Evolutionary conservation across 2,329 filamentous ascomycete genomes (phyloP), one percentile per base, ranked within the genome.

Genomic region (Ophiostoma australiae): DNA sequence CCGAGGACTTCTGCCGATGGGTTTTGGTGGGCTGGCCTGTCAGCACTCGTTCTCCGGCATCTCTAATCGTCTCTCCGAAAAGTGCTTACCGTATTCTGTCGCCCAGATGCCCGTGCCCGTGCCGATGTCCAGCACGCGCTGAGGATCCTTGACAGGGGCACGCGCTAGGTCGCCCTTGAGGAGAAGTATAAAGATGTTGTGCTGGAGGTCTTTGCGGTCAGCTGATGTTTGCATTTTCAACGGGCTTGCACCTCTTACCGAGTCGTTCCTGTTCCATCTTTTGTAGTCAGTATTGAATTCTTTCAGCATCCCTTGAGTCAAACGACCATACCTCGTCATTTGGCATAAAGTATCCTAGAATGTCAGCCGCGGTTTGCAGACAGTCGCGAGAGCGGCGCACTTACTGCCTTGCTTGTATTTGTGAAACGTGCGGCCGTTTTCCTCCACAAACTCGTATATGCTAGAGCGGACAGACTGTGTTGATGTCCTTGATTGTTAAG

Each of bases 1-100:
- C 84, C 84, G 55, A 80, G 79, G 2, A 74, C 85, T 79, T 73
- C 79, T 75, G 74, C 81, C 73, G 78, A 73, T 35, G 82, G 82
- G 37, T 82, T 79, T 8, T 77, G 48, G 33, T 73, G 84, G 82
- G 74, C 87, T 72, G 23, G 11, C 15, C 58, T 33, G 23, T 68
- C 6, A 52, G 39, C 8, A 20, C 1, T 10, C 1, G 3, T 20
- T n/a, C 44, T 39, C 5, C 5, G 0, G 20, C 15, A 27, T n/a
- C 35, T 23, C 7, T 23, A 5, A 23, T 35, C 4, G 11, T 3
- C 33, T n/a, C 4, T 4, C n/a, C 15, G 0, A 27, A 1, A 4
- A 13, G 13, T 3, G 17, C 71, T 35, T 55, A 75, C 74, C 72
- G 67, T 73, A 74, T 27, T 75, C 74, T 33, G 63, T 70, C 2